A percentile compares a stretch with the other conserved stretches of the same genome.
phyloP scores from a whole-genome alignment of 2,329 filamentous ascomycete genomes.

The Fusarium nanum region DNA sequence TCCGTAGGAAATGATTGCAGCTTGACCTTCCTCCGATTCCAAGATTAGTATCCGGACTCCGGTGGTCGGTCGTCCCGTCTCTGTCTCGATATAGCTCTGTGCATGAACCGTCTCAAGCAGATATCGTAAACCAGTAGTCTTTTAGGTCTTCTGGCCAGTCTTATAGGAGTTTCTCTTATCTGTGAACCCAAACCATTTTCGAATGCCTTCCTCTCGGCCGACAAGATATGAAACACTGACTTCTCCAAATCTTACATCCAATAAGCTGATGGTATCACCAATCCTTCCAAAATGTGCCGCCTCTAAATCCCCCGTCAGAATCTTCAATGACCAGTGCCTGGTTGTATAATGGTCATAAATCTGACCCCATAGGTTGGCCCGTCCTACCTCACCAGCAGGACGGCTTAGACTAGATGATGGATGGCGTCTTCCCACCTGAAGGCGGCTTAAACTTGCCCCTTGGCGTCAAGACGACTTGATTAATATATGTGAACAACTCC shows the following conservation, averaged over 20 bases:
- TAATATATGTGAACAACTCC: constrained; percentile 18
- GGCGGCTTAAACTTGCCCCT: not conserved
- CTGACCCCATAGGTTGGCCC: not conserved
- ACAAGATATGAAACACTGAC: too few relatives aligned
- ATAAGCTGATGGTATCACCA: not conserved
- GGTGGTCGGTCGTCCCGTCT: not conserved
- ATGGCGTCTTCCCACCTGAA: constrained; percentile 9
- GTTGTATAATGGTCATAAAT: not conserved
- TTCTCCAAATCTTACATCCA: not conserved
- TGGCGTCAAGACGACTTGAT: not conserved
- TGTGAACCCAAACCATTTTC: not conserved
- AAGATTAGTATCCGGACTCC: not conserved
- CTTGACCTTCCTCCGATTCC: too few relatives aligned
- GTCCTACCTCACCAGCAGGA: constrained; percentile 25
- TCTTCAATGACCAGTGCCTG: not conserved
- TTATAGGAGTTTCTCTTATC: not conserved
- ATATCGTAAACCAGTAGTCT: not conserved
- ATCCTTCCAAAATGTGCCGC: too few relatives aligned
- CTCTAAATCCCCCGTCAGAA: too few relatives aligned
- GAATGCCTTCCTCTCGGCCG: not conserved
- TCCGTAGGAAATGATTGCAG: not conserved
- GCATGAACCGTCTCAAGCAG: not conserved
- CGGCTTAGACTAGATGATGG: constrained; percentile 15
- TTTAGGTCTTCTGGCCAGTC: not conserved
- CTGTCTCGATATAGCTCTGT: not conserved